phyloP scores from a whole-genome alignment of 352 stramenopile genomes.

The Phytopythium chamaehyphon region DNA sequence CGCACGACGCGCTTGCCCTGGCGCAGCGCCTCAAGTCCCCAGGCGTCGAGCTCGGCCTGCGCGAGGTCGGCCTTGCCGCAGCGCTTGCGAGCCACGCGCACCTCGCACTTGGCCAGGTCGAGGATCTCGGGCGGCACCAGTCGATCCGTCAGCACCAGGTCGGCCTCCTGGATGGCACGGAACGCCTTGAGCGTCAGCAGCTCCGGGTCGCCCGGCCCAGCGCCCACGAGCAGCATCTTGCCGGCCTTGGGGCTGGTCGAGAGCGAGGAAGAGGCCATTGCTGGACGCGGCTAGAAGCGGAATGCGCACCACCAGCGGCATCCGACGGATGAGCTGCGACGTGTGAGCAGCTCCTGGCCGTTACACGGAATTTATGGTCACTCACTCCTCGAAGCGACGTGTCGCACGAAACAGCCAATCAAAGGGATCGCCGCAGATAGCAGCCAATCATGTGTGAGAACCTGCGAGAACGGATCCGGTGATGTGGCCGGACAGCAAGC shows the following conservation, averaged over 20 bases:
- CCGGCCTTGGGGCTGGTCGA: slow-evolving; percentile 5
- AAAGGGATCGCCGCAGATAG: neutral
- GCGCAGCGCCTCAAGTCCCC: slow-evolving; percentile 83
- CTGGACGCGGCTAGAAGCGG: neutral
- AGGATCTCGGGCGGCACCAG: slow-evolving; percentile 91
- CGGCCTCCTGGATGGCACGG: slow-evolving; percentile 76
- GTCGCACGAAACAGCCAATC: neutral
- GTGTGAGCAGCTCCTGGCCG: no score
- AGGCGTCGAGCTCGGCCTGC: slow-evolving; percentile 93
- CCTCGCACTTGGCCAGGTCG: slow-evolving; percentile 84
- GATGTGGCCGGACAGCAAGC: neutral
- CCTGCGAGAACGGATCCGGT: neutral
- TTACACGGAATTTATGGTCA: no score
- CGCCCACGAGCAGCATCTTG: slow-evolving; percentile 84
- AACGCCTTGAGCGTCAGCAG: slow-evolving; percentile 93
- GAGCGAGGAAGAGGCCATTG: neutral
- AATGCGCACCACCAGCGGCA: slow-evolving; percentile 11
- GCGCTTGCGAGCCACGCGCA: slow-evolving; percentile 92
- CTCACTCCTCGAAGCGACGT: slow-evolving; percentile 3
- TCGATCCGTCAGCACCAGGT: slow-evolving; percentile 93
- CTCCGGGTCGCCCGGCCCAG: slow-evolving; percentile 92
- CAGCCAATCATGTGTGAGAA: neutral
- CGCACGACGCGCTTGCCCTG: slow-evolving; percentile 92
- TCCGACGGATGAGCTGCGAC: neutral
- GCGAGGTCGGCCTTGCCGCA: slow-evolving; percentile 93